A percentile compares a stretch with the other conserved stretches of the same genome.
Conservation (phyloP, 352 stramenopile species). For the Globisporangium nagaii region DNA sequence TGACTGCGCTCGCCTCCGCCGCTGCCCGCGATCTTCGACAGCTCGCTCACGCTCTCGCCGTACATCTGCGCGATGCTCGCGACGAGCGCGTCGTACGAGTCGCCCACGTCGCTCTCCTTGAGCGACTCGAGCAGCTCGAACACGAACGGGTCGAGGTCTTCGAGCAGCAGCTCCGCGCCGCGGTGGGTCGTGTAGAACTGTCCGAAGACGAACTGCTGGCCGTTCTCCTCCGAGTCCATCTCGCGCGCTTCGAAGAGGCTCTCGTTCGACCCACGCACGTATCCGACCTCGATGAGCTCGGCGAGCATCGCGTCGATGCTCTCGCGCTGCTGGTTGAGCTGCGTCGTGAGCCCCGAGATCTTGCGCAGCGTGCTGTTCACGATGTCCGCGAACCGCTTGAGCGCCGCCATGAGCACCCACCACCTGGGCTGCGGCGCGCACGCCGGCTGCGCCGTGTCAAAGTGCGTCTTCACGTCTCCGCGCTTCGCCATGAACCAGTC, state of each 20-base stretch:
- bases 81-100: slow-evolving; percentile 1
- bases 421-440: slow-evolving; percentile 4
- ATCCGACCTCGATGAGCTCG: slow-evolving; percentile 13
- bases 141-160: slow-evolving; percentile 13
- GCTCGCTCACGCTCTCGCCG: slow-evolving; percentile 9
- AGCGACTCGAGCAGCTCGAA: slow-evolving; percentile 7
- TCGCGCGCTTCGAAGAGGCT: slow-evolving; percentile 5
- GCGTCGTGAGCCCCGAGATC: slow-evolving; percentile 5
- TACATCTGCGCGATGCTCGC: slow-evolving; percentile 9
- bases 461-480: slow-evolving; percentile 6
- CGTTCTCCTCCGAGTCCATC: neutral
- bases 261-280: slow-evolving; percentile 9
- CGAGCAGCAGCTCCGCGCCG: slow-evolving; percentile 3
- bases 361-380: slow-evolving; percentile 1
- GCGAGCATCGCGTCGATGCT: slow-evolving; percentile 1
- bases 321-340: slow-evolving; percentile 8
- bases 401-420: slow-evolving; percentile 14
- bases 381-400: slow-evolving; percentile 12
- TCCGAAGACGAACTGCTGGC: slow-evolving; percentile 9
- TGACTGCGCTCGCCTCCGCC: neutral
- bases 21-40: slow-evolving; percentile 4
- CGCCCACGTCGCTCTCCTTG: neutral
- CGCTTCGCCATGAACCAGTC: slow-evolving; percentile 12
- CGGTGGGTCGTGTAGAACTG: slow-evolving; percentile 5
- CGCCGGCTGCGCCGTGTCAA: slow-evolving; percentile 8